Percentiles rank a stretch among this genome's conserved stretches.
Evolutionary conservation across 108 stramenopile species (phyloP).

Genomic region (Bacterosira constricta): DNA sequence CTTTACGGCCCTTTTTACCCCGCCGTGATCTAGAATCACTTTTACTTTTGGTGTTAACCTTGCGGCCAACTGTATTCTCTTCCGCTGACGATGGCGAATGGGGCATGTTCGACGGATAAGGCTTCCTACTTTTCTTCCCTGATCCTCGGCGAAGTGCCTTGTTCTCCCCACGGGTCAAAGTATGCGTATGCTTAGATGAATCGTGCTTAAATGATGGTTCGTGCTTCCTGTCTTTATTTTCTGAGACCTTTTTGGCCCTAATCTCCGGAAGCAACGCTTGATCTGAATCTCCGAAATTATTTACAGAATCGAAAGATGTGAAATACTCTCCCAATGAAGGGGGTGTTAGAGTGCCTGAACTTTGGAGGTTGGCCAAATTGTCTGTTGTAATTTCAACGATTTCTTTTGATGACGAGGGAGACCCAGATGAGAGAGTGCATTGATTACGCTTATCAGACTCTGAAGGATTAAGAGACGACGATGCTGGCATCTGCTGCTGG

Average conservation of each 20-base stretch:
- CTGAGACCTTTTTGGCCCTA: neutral
- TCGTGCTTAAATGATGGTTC: too few relatives aligned
- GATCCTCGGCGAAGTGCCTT: neutral
- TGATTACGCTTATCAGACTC: neutral
- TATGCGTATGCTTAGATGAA: neutral
- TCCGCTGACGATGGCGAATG: neutral
- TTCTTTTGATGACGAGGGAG: too few relatives aligned
- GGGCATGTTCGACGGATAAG: neutral
- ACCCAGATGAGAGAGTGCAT: neutral
- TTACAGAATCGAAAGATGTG: too few relatives aligned
- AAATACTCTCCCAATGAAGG: too few relatives aligned
- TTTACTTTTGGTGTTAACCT: neutral
- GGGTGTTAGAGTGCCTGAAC: too few relatives aligned
- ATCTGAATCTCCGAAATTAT: too few relatives aligned
- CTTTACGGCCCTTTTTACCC: neutral
- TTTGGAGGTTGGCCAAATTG: too few relatives aligned
- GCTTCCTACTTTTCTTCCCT: too few relatives aligned
- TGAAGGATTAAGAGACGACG: neutral
- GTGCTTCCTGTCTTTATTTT: neutral
- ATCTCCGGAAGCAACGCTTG: neutral
- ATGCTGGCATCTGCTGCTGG: conserved; percentile 11
- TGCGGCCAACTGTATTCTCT: neutral
- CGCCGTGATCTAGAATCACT: neutral
- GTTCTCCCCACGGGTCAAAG: neutral
- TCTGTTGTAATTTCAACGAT: too few relatives aligned